phyloP scores from a whole-genome alignment of 306 rosid species.

The Astragalus membranaceus region DNA sequence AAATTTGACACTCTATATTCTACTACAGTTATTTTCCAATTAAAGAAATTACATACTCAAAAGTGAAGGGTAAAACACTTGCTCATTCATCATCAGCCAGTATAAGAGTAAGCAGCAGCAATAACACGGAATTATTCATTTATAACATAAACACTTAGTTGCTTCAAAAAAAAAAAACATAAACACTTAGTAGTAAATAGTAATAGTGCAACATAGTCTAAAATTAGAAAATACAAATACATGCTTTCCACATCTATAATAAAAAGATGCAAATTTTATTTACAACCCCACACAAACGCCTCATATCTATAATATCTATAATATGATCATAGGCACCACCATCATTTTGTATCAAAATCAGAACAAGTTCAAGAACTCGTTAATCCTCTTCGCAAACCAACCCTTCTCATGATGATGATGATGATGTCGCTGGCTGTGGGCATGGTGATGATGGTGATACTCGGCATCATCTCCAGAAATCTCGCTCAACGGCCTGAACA shows the following conservation, averaged over 20 bases:
- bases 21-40: too few relatives aligned
- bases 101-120: background rate
- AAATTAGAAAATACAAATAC: background rate
- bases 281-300: background rate
- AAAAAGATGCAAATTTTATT: slow-evolving; percentile 13
- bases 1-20: too few relatives aligned
- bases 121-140: background rate
- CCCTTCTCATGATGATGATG: background rate
- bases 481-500: background rate
- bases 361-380: slow-evolving; percentile 19
- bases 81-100: background rate
- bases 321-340: background rate
- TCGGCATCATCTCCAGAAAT: background rate
- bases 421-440: background rate
- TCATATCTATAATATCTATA: background rate
- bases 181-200: background rate
- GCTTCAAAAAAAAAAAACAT: too few relatives aligned
- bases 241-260: background rate
- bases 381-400: slow-evolving; percentile 19
- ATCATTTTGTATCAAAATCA: background rate
- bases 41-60: too few relatives aligned
- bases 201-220: background rate
- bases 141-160: background rate
- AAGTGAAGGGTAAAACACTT: background rate
- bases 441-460: background rate